A percentile compares a stretch with the other conserved stretches of the same genome.
These are phyloP conservation scores for Solanum clarkiae DNA, from an alignment of 257 asterid species.

Conservation along the genomic window DNA sequence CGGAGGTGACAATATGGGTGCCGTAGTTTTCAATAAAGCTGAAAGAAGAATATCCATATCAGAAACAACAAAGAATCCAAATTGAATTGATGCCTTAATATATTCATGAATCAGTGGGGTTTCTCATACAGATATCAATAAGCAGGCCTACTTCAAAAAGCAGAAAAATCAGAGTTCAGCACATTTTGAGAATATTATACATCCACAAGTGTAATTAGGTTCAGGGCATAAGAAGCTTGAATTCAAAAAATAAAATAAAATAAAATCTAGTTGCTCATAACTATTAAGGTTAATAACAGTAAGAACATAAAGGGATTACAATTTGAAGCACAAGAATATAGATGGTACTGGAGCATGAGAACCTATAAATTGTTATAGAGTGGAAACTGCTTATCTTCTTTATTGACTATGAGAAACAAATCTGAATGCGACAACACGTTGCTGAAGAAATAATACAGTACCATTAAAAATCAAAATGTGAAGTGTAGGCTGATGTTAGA, in stretches of 20 bases:
- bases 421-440: neutral
- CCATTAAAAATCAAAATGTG: neutral
- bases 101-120: neutral
- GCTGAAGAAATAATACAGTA: neutral
- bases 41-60: constrained; percentile 22
- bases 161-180: neutral
- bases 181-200: neutral
- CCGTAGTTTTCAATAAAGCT: constrained; percentile 97
- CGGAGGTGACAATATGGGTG: constrained; percentile 92
- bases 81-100: neutral
- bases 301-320: neutral
- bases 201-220: neutral
- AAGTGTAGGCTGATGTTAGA: neutral
- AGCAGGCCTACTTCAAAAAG: neutral
- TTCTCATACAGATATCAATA: neutral
- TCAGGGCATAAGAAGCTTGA: neutral
- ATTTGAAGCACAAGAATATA: neutral
- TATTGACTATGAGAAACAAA: neutral
- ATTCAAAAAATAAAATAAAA: neutral
- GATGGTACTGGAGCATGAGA: neutral
- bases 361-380: neutral
- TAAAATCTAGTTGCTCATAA: neutral
- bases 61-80: neutral
- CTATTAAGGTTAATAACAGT: neutral
- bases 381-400: neutral